Conservation (phyloP, 306 rosid species). For the Prinsepia uniflora region DNA sequence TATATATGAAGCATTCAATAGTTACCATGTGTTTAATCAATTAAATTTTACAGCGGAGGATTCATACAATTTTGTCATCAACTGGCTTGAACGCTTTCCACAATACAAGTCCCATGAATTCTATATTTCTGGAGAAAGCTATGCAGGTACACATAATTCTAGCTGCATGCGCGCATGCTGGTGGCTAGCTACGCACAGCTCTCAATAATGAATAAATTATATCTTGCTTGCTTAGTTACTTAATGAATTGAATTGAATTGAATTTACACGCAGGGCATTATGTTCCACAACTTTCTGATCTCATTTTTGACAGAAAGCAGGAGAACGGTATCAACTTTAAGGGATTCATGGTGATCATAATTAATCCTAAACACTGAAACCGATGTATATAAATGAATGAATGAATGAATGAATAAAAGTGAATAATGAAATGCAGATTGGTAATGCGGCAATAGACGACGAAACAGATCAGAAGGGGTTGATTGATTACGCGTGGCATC, state of each 20-base stretch:
- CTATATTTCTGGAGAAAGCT: constrained; percentile 89
- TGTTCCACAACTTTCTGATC: constrained; percentile 55
- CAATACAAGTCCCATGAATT: constrained; percentile 71
- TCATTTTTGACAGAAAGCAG: constrained; percentile 35
- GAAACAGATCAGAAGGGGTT: constrained; percentile 42
- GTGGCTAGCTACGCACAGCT: no score
- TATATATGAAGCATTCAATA: no score
- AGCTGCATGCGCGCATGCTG: no score
- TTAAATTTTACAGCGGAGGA: constrained; percentile 74
- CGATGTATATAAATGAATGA: no score
- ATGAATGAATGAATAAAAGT: no score
- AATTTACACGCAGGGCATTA: constrained; percentile 60
- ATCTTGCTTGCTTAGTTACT: no score
- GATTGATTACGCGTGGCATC: constrained; percentile 53
- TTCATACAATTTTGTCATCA: constrained; percentile 56
- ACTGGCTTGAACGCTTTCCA: constrained; percentile 76
- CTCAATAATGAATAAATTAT: no score
- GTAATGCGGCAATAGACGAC: constrained; percentile 44
- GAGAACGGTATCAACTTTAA: constrained; percentile 36
- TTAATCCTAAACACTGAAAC: no score
- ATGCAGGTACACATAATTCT: constrained; percentile 48
- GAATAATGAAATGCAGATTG: constrained; percentile 26
- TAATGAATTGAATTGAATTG: no score
- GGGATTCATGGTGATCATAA: constrained; percentile 41
- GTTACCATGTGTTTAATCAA: no score